phyloP scores from a whole-genome alignment of 1,284 basidiomycete genomes.

The Trichosporon sp. region DNA sequence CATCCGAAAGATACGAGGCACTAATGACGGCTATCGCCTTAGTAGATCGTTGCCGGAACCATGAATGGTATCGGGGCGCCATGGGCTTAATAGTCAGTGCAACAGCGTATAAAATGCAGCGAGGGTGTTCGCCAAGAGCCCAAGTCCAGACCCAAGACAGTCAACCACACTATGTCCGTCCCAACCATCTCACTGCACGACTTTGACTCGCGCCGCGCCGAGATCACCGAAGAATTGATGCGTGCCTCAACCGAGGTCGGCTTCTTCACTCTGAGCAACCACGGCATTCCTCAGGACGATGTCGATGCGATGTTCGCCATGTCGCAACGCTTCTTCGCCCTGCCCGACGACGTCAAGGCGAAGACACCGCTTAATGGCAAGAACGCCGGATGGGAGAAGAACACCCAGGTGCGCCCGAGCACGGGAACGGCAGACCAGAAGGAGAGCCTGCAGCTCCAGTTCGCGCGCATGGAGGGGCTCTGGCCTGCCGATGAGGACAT shows the following conservation, averaged over 20 bases:
- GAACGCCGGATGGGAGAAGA: slow-evolving; percentile 23
- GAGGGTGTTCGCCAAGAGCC: background rate
- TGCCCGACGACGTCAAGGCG: slow-evolving; percentile 15
- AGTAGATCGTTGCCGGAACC: background rate
- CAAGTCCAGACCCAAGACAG: background rate
- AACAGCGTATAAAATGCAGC: background rate
- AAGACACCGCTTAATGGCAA: slow-evolving; percentile 18
- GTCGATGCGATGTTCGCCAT: slow-evolving; percentile 15
- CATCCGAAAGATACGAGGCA: background rate
- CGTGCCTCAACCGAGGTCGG: slow-evolving; percentile 33
- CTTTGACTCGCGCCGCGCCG: slow-evolving; percentile 30
- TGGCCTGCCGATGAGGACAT: slow-evolving; percentile 31
- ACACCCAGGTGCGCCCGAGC: slow-evolving; percentile 17
- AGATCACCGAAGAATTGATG: slow-evolving; percentile 32
- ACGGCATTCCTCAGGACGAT: slow-evolving; percentile 16
- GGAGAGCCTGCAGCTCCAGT: slow-evolving; percentile 24
- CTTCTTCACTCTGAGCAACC: slow-evolving; percentile 25
- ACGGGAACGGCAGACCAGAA: slow-evolving; percentile 20
- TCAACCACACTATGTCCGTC: slow-evolving; percentile 16
- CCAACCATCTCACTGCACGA: slow-evolving; percentile 34
- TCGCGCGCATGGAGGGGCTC: slow-evolving; percentile 35
- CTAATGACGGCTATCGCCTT: background rate
- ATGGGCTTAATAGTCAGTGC: background rate
- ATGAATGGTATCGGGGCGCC: no score
- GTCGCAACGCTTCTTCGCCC: slow-evolving; percentile 18